Evolutionary conservation across 805 yeast species (phyloP).

Genomic region (Metschnikowia kofuensis): DNA sequence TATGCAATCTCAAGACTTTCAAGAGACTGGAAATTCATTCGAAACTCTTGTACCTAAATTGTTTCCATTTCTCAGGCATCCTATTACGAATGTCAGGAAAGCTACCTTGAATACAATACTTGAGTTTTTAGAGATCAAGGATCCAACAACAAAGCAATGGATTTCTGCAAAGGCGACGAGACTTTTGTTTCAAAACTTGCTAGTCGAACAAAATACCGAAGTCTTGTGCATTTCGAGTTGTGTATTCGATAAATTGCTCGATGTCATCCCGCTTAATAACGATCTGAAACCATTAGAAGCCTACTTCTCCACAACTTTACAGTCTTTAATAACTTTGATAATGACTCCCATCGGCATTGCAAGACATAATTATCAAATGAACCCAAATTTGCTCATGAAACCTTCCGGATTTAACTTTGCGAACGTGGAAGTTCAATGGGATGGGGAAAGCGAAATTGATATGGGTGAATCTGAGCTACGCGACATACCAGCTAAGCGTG

Average conservation of each 20-base stretch:
- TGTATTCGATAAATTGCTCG: constrained; percentile 57
- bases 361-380: constrained; percentile 83
- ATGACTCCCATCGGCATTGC: constrained; percentile 96
- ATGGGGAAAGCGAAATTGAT: constrained; percentile 10
- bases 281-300: constrained; percentile 41
- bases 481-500: constrained; percentile 30
- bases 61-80: constrained; percentile 90
- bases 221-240: constrained; percentile 61
- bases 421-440: constrained; percentile 13
- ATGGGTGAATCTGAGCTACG: constrained; percentile 5
- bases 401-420: constrained; percentile 62
- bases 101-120: constrained; percentile 79
- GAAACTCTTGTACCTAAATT: constrained; percentile 81
- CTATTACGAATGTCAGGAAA: constrained; percentile 84
- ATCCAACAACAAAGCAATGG: constrained; percentile 62
- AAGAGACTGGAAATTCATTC: constrained; percentile 56
- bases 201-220: constrained; percentile 83
- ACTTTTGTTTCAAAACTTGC: constrained; percentile 77
- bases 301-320: constrained; percentile 53
- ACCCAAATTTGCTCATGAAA: constrained; percentile 64
- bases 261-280: constrained; percentile 37
- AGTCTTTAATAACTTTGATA: constrained; percentile 60
- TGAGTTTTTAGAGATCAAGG: constrained; percentile 66
- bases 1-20: constrained; percentile 59
- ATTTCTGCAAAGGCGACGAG: constrained; percentile 70